Conservation (phyloP, 1,284 basidiomycete genomes). For the Tilletia caries region DNA sequence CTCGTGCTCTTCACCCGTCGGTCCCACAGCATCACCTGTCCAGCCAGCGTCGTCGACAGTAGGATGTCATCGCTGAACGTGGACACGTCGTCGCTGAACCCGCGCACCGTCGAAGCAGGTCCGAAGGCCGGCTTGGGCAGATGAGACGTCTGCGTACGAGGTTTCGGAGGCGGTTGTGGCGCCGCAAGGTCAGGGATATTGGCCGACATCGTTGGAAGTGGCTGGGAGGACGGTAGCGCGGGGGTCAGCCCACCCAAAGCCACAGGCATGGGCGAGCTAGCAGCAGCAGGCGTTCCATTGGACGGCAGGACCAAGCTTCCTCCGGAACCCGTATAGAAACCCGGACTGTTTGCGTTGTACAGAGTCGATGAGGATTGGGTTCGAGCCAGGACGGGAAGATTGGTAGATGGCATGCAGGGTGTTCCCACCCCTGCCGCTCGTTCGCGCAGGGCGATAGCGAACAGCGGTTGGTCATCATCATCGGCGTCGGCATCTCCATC, state of each 20-base stretch:
- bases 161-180: slow-evolving; percentile 2
- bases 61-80: slow-evolving; percentile 76
- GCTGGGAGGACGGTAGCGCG: neutral
- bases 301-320: slow-evolving; percentile 15
- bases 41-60: slow-evolving; percentile 85
- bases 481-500: slow-evolving; percentile 33
- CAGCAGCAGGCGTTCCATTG: slow-evolving; percentile 15
- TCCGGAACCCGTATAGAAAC: slow-evolving; percentile 26
- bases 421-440: slow-evolving; percentile 8
- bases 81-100: slow-evolving; percentile 45
- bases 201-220: neutral
- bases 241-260: neutral
- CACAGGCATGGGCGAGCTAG: neutral
- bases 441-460: slow-evolving; percentile 1
- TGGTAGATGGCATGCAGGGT: neutral
- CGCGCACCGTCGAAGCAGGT: slow-evolving; percentile 35
- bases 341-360: slow-evolving; percentile 23
- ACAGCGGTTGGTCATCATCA: slow-evolving; percentile 25
- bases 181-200: neutral
- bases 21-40: slow-evolving; percentile 89
- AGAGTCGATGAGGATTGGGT: neutral
- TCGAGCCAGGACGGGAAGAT: neutral
- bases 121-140: slow-evolving; percentile 47
- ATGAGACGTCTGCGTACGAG: slow-evolving; percentile 4
- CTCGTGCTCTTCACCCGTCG: slow-evolving; percentile 60